A percentile compares a stretch with the other conserved stretches of the same genome.
Conservation (phyloP, 805 yeast species). For the Tetrapisispora namnaoensis region DNA sequence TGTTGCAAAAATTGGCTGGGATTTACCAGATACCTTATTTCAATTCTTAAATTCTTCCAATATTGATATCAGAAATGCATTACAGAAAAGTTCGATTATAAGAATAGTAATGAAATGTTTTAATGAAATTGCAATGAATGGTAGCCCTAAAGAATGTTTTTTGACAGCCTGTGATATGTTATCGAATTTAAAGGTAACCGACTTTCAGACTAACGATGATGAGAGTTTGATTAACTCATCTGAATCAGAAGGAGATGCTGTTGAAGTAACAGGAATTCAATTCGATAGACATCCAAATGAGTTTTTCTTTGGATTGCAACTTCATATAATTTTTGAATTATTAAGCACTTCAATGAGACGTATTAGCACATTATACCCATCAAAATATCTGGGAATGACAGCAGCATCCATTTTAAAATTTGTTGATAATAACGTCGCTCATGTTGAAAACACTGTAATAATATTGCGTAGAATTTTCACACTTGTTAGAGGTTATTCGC, state of each 20-base stretch:
- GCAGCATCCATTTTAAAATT: conserved; percentile 49
- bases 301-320: conserved; percentile 41
- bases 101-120: conserved; percentile 38
- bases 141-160: conserved; percentile 75
- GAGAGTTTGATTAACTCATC: not conserved
- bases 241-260: conserved; percentile 3
- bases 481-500: conserved; percentile 50
- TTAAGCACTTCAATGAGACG: conserved; percentile 47
- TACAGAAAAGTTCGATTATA: conserved; percentile 26
- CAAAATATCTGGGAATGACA: conserved; percentile 66
- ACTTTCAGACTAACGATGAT: conserved; percentile 6
- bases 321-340: conserved; percentile 61
- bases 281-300: conserved; percentile 17
- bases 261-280: conserved; percentile 1
- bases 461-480: conserved; percentile 54
- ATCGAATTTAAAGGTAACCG: conserved; percentile 9
- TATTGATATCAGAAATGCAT: conserved; percentile 26
- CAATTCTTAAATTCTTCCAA: conserved; percentile 36
- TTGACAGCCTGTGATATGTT: conserved; percentile 62
- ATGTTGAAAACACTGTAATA: conserved; percentile 30
- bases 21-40: conserved; percentile 62
- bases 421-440: conserved; percentile 34
- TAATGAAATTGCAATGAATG: conserved; percentile 53
- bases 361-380: conserved; percentile 64
- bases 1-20: conserved; percentile 78